Conservation (phyloP, 352 stramenopile species). For the Saprolegnia parasitica region DNA sequence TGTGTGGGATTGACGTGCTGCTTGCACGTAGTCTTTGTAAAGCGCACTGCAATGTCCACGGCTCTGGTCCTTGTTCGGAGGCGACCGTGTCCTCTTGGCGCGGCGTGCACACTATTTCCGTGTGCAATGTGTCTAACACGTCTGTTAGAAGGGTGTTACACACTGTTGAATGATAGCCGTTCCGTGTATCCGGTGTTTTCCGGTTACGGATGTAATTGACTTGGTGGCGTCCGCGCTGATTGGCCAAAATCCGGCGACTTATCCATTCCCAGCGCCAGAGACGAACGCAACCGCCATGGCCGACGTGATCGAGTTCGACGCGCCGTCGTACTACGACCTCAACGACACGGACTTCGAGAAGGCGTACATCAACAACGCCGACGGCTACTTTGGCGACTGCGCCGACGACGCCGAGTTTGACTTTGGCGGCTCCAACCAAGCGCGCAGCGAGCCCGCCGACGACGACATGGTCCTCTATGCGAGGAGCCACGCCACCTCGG, state of each 20-base stretch:
- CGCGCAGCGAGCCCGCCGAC: not conserved
- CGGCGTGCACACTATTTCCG: not conserved
- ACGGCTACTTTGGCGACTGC: conserved; percentile 57
- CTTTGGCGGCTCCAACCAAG: no score
- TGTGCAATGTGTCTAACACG: conserved; percentile 45
- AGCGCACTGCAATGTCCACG: no score
- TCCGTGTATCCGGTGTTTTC: not conserved
- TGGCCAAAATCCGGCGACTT: not conserved
- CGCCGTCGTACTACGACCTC: conserved; percentile 78
- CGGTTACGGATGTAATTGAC: not conserved
- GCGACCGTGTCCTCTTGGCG: no score
- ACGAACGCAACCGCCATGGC: conserved; percentile 31
- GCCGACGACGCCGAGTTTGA: not conserved
- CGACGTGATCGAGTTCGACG: conserved; percentile 72
- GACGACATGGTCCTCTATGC: not conserved
- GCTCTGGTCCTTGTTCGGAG: no score
- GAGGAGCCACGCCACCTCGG: not conserved
- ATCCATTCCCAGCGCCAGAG: conserved; percentile 1
- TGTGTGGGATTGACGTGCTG: no score
- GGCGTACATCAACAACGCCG: conserved; percentile 79
- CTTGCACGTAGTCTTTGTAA: no score
- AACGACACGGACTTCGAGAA: conserved; percentile 62
- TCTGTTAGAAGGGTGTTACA: conserved; percentile 1
- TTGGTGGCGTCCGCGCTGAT: conserved; percentile 13
- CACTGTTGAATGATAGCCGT: not conserved